Percentiles rank a stretch among this genome's conserved stretches.
phyloP scores from a whole-genome alignment of 2,329 filamentous ascomycete species.

The Verticillium longisporum region DNA sequence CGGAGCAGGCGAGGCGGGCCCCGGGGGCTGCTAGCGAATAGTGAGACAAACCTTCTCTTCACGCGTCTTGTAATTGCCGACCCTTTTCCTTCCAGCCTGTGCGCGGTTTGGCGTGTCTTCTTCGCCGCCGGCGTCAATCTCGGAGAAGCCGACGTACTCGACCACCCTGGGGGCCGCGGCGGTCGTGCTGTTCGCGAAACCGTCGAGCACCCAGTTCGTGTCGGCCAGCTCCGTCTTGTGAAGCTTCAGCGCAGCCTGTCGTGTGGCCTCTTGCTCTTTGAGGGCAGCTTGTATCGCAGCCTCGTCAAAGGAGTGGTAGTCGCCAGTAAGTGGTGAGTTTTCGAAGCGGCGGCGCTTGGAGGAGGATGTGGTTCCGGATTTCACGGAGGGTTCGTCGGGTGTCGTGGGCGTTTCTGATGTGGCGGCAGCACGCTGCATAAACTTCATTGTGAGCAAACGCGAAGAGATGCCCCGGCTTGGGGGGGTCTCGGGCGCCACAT shows the following conservation, averaged over 20 bases:
- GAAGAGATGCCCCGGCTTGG: conserved; percentile 66
- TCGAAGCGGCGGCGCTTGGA: conserved; percentile 57
- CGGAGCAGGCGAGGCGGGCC: not conserved
- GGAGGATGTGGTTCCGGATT: conserved; percentile 23
- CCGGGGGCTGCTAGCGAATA: not conserved
- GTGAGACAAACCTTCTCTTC: conserved; percentile 19
- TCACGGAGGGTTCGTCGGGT: conserved; percentile 35
- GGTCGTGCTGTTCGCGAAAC: conserved; percentile 19
- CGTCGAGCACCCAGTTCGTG: conserved; percentile 68
- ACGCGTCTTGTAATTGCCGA: conserved; percentile 20
- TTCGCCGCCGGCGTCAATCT: conserved; percentile 32
- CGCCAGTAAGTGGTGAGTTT: conserved; percentile 21
- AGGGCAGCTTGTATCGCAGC: conserved; percentile 56
- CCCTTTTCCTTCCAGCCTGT: conserved; percentile 27
- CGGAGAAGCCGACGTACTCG: conserved; percentile 50
- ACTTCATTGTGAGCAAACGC: conserved; percentile 89
- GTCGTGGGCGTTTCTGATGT: conserved; percentile 29
- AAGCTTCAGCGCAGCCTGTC: conserved; percentile 53
- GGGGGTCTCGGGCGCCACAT: conserved; percentile 45
- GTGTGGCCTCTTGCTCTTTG: conserved; percentile 60
- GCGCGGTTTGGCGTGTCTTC: conserved; percentile 19
- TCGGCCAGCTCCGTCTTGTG: conserved; percentile 59
- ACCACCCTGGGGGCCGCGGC: conserved; percentile 39
- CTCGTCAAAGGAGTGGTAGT: conserved; percentile 44
- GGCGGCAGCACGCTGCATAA: conserved; percentile 84